Conservation (phyloP, 257 asterid genomes). For the Jaltomata sinuosa region DNA sequence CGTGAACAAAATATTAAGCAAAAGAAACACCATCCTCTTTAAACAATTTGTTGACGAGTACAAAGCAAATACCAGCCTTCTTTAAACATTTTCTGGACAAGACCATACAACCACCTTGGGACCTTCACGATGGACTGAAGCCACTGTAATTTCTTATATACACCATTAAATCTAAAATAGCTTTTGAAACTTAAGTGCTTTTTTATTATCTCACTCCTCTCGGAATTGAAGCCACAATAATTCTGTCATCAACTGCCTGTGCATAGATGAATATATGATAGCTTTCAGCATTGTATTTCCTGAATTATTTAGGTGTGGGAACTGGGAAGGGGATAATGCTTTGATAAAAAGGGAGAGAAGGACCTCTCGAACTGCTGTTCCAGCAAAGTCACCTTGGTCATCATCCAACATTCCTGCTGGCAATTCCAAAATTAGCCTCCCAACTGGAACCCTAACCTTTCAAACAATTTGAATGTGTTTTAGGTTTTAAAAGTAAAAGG, state of each 20-base stretch:
- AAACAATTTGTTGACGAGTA: background rate
- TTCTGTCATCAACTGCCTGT: background rate
- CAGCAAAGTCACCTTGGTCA: constrained; percentile 79
- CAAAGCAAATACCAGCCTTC: background rate
- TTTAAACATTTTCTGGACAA: background rate
- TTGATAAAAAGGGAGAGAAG: constrained; percentile 18
- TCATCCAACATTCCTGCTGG: constrained; percentile 98
- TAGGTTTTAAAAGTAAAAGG: background rate
- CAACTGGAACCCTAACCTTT: constrained; percentile 95
- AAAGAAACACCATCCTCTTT: background rate
- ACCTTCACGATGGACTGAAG: background rate
- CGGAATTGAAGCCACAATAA: too few relatives aligned
- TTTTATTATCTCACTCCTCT: background rate
- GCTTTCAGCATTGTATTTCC: too few relatives aligned
- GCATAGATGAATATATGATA: background rate
- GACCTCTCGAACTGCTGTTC: constrained; percentile 97
- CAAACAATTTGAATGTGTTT: constrained; percentile 9
- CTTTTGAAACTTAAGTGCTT: background rate
- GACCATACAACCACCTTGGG: background rate
- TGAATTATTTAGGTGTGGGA: too few relatives aligned
- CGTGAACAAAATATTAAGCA: background rate
- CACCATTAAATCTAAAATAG: background rate
- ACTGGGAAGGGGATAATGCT: background rate
- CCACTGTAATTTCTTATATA: background rate
- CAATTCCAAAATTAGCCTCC: constrained; percentile 78